Base-by-base conservation (phyloP, 345 rosid species). In the Ceriops decandra region DNA sequence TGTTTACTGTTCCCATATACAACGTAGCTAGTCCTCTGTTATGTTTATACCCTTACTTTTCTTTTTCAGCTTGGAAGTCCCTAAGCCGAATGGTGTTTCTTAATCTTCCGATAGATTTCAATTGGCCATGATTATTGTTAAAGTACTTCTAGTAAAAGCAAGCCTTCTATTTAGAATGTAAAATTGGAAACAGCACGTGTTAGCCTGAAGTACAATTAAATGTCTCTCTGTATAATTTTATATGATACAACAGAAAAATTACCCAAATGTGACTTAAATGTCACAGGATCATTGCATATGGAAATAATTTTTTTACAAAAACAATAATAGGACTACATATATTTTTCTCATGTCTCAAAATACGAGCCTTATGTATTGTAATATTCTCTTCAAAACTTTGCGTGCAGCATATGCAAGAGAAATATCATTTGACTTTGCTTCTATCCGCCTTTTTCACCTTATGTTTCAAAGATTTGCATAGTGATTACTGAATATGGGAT, bases 181-280 rank as follows among this genome's bases (percentile, higher is more conserved):
- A 33, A 57, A 35, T 68, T 57, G 35, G 59, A 68, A 49, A 60
- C 57, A n/a, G 30, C 65, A 59, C 58, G 60, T 46, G 72, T 32
- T 63, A 46, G 42, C 71, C 57, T 46, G 32, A 46, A 57, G 33
- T 10, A 54, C 46, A 38, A 9, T 1, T 35, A 0, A 54, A 35
- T n/a, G 19, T 31, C 20, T 9, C 30, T 19, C 16, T 16, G 8
- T 15, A 32, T 53, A 60, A 54, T 27, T 57, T 30, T 52, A 36
- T 22, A 67, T 19, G 20, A 36, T 0, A 9, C 1, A 2, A 36
- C 0, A 1, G 8, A 33, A 33, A 33, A 7, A 1, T 33, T 33
- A 33, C 36, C 7, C 8, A 6, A 33, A 33, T 7, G 9, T 33
- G 1, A 7, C 8, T 1, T 33, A 1, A 7, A 33, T 7, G 2